Evolutionary conservation across 2,329 filamentous ascomycete genomes (phyloP).

Genomic region (Penicillium thymicola): DNA sequence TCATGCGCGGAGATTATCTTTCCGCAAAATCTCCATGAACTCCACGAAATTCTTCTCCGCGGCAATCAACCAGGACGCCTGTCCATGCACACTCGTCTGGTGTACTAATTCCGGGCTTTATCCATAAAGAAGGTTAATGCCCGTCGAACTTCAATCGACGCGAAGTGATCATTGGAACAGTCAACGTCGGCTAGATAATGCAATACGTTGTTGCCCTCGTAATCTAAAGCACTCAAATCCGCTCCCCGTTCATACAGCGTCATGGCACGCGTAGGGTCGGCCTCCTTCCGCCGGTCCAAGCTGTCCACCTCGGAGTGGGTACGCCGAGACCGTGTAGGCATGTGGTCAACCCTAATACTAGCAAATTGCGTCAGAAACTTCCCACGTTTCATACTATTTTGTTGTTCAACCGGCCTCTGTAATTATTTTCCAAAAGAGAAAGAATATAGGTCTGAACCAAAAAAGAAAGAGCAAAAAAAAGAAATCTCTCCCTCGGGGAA

Average conservation of each 20-base stretch:
- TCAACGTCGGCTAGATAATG: slow-evolving; percentile 2
- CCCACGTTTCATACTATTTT: neutral
- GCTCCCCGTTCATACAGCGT: slow-evolving; percentile 7
- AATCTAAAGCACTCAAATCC: neutral
- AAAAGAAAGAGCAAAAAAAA: slow-evolving; percentile 18
- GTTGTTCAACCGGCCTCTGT: neutral
- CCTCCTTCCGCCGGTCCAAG: neutral
- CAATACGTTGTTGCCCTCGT: slow-evolving; percentile 4
- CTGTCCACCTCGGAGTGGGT: neutral
- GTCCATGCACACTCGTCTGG: neutral
- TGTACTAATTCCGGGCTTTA: slow-evolving; percentile 1
- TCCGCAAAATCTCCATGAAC: neutral
- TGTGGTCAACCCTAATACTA: neutral
- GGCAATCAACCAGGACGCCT: neutral
- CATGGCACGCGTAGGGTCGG: slow-evolving; percentile 8
- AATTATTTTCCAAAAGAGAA: neutral
- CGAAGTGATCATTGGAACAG: neutral
- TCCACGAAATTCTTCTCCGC: neutral
- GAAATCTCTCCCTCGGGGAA: slow-evolving; percentile 37
- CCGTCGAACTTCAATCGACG: neutral
- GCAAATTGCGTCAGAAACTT: neutral
- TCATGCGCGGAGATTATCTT: neutral
- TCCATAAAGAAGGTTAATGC: slow-evolving; percentile 1
- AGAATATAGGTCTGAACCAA: neutral
- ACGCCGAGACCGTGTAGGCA: neutral